phyloP scores from a whole-genome alignment of 148 eudicot species.

The Tetragonia tetragonoides region DNA sequence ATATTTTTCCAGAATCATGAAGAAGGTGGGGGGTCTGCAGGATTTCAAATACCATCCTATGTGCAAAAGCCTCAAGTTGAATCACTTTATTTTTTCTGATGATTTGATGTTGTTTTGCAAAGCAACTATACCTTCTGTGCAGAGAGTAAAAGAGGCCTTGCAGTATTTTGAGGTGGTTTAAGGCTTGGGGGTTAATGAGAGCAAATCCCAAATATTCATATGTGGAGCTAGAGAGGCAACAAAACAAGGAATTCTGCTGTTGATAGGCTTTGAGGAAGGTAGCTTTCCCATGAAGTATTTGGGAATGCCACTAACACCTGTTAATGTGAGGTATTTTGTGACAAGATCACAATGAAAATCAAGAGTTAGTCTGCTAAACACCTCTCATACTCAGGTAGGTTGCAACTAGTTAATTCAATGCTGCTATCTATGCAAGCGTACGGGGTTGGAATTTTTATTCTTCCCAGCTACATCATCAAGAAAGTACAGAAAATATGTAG shows the following conservation, averaged over 20 bases:
- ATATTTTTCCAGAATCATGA: background rate
- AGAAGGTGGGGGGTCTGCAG: too few relatives aligned
- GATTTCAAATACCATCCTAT: conserved; percentile 1
- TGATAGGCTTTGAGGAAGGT: background rate
- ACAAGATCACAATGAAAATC: background rate
- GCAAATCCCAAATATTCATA: background rate
- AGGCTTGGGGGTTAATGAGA: background rate
- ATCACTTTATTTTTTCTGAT: background rate
- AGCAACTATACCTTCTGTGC: background rate
- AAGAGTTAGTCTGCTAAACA: background rate
- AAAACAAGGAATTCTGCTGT: background rate
- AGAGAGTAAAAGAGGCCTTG: background rate
- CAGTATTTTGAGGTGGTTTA: background rate
- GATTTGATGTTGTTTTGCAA: conserved; percentile 5
- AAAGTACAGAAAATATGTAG: background rate
- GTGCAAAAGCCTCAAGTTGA: background rate
- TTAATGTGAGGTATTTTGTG: background rate
- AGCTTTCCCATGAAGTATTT: background rate
- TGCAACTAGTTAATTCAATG: background rate
- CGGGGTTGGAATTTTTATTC: background rate
- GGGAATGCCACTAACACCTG: background rate
- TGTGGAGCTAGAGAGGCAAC: background rate
- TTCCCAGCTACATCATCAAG: background rate
- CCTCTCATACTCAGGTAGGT: background rate
- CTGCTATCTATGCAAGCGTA: background rate